Evolutionary conservation across 1,284 basidiomycete genomes (phyloP).

Genomic region (Cryptococcus sp.): DNA sequence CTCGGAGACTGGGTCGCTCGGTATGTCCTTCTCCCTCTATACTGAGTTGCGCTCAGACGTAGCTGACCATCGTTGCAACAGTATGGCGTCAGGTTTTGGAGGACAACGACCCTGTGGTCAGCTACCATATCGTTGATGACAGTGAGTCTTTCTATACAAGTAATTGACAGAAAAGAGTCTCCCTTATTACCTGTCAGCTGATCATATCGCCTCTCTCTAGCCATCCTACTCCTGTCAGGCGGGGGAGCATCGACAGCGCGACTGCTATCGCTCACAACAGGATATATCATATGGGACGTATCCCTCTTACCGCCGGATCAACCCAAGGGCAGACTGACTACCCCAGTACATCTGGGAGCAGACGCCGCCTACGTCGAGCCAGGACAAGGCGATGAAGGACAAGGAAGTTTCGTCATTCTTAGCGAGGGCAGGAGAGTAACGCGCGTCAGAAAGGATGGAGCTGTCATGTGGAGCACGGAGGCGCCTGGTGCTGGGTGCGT

Average conservation of each 20-base stretch:
- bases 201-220: conserved; percentile 52
- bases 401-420: conserved; percentile 37
- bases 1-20: conserved; percentile 68
- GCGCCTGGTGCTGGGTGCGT: conserved; percentile 37
- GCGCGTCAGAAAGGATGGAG: conserved; percentile 35
- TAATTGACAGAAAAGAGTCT: too few species aligned
- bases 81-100: conserved; percentile 81
- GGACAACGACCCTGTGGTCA: conserved; percentile 66
- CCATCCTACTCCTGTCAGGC: conserved; percentile 72
- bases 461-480: conserved; percentile 41
- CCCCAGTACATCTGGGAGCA: conserved; percentile 55
- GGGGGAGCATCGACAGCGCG: conserved; percentile 71
- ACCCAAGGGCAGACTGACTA: conserved; percentile 56
- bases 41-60: neutral
- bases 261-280: conserved; percentile 66
- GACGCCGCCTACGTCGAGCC: conserved; percentile 52
- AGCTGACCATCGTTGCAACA: conserved; percentile 41
- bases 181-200: neutral
- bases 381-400: conserved; percentile 12
- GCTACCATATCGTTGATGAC: conserved; percentile 65
- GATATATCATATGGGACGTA: conserved; percentile 69
- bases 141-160: conserved; percentile 53
- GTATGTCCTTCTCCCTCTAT: conserved; percentile 56
- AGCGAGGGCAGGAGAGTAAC: conserved; percentile 41
- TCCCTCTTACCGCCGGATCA: conserved; percentile 59